Percentiles rank a stretch among this genome's conserved stretches.
phyloP scores from a whole-genome alignment of 306 rosid genomes.

The Ormosia emarginata region DNA sequence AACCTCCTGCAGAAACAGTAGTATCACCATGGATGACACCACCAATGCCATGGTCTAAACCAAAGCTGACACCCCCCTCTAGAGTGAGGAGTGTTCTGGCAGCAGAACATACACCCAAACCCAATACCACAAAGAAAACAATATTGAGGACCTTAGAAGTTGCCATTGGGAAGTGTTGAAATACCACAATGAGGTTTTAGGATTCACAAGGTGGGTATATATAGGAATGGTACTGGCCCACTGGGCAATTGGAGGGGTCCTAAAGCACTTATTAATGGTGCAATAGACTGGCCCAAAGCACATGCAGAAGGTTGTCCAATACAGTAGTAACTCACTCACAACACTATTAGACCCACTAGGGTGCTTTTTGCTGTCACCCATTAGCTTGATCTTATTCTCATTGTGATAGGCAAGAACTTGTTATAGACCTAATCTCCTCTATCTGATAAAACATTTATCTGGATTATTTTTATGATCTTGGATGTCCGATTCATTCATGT shows the following conservation, averaged over 20 bases:
- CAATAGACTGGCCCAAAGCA: constrained; percentile 13
- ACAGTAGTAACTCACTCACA: constrained; percentile 10
- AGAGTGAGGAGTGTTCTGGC: constrained; percentile 44
- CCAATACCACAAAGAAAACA: constrained; percentile 31
- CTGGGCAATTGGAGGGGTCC: not conserved
- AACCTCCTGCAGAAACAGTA: constrained; percentile 3
- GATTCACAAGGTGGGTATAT: constrained; percentile 16
- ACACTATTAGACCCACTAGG: constrained; percentile 13
- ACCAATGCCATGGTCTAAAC: constrained; percentile 11
- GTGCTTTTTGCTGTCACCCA: constrained; percentile 61
- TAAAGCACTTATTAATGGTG: constrained; percentile 13
- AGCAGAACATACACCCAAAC: constrained; percentile 44
- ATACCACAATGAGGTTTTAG: constrained; percentile 4
- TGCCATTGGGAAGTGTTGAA: constrained; percentile 34
- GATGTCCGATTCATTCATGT: not conserved
- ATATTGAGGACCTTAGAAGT: constrained; percentile 17
- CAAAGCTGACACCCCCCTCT: not conserved
- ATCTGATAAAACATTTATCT: not conserved
- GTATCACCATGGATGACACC: not conserved
- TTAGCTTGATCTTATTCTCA: not conserved
- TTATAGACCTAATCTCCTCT: not conserved
- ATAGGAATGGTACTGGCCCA: constrained; percentile 15
- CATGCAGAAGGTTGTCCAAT: constrained; percentile 37
- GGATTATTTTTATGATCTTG: not conserved
- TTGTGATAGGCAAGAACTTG: not conserved